Evolutionary conservation across 108 stramenopile species (phyloP), one percentile per base, ranked within the genome.

Genomic region (Hondaea fermentalgiana): DNA sequence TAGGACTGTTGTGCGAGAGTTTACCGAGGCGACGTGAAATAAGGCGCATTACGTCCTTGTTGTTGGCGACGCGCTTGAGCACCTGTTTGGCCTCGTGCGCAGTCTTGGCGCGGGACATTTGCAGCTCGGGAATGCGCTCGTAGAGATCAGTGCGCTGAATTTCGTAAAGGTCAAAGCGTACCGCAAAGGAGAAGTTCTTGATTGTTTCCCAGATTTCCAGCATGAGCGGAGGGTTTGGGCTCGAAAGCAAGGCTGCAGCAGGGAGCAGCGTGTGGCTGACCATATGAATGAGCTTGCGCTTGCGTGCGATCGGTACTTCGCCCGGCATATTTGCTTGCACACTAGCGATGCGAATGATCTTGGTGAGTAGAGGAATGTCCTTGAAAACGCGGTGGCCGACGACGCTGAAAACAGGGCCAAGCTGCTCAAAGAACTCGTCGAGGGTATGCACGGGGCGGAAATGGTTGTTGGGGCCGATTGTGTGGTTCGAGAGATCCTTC

Each of bases 1-100:
- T 87, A n/a, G 98, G 97, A 89, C 95, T 95, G 60, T 89, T 92
- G 88, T 97, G 96, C n/a, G 96, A 93, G 4, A 94, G 92, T 60
- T 96, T 96, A 3, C 96, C 95, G 25, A 98, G 88, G 44, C 93
- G 90, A 59, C 94, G 64, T 16, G 57, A 55, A 44, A 72, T 47
- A 19, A 60, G 59, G 23, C 76, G 76, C 76, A 83, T 83, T 6
- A 23, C 76, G 23, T 83, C 76, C 49, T 83, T 83, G n/a, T 83
- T 47, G 28, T 83, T 83, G 45, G 76, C 76, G 0, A 83, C 76
- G 51, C 76, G 76, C 28, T 83, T 83, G 23, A 83, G 51, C 51
- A 28, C 28, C 28, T 83, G 76, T 23, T 83, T 83, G 51, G 76
- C 76, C 76, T 53, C 23, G 51, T 83, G 51, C 45, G 45, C 6